Evolutionary conservation across 2,329 filamentous ascomycete species (phyloP).

Genomic region (Fusarium sp.): DNA sequence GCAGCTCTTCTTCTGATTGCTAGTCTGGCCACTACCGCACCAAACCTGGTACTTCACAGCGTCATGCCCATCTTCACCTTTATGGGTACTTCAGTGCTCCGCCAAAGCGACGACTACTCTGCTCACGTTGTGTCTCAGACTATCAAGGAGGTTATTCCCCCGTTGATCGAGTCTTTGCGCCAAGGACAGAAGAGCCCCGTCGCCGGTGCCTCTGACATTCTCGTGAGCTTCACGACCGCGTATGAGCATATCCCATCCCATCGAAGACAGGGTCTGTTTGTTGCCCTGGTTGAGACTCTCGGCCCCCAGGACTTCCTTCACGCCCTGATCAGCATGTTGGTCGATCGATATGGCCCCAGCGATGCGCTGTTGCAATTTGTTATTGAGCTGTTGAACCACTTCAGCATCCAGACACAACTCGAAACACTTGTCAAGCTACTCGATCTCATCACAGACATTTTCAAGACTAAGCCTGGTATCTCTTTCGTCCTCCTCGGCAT

Average conservation of each 20-base stretch:
- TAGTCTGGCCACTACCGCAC: conserved; percentile 84
- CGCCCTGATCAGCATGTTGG: conserved; percentile 86
- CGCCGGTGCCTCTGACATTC: conserved; percentile 84
- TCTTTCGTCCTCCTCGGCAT: conserved; percentile 77
- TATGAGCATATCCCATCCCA: conserved; percentile 96
- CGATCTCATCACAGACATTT: conserved; percentile 77
- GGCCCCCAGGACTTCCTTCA: conserved; percentile 89
- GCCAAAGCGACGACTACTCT: conserved; percentile 96
- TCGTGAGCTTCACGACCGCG: conserved; percentile 95
- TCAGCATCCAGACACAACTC: conserved; percentile 80
- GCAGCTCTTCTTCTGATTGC: conserved; percentile 89
- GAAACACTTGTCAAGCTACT: conserved; percentile 81
- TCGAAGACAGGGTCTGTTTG: conserved; percentile 83
- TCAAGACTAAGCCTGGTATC: conserved; percentile 78
- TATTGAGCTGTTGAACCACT: conserved; percentile 76
- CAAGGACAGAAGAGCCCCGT: conserved; percentile 82
- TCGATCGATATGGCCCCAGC: conserved; percentile 87
- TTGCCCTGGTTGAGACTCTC: conserved; percentile 84
- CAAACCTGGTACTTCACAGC: conserved; percentile 92
- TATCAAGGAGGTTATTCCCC: conserved; percentile 92
- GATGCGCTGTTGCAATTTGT: conserved; percentile 80
- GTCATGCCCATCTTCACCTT: conserved; percentile 99
- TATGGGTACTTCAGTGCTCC: conserved; percentile 90
- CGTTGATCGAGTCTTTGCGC: conserved; percentile 85
- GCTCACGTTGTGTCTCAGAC: conserved; percentile 96